A percentile compares a stretch with the other conserved stretches of the same genome.
phyloP scores from a whole-genome alignment of 2,329 filamentous ascomycete species.

The Hirsutella minnesotensis region DNA sequence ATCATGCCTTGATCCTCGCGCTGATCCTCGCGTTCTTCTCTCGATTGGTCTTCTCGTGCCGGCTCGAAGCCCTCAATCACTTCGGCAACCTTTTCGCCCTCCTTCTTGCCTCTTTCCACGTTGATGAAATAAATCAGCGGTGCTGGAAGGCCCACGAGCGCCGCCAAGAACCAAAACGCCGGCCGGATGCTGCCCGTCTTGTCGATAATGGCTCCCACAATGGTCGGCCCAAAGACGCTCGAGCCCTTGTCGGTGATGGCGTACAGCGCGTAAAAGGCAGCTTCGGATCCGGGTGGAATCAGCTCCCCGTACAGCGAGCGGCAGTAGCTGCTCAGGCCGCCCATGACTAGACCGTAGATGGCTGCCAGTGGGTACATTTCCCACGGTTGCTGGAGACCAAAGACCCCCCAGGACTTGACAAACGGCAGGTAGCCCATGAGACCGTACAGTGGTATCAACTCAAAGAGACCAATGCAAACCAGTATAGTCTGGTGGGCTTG shows the following conservation, averaged over 20 bases:
- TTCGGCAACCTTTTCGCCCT: conserved; percentile 53
- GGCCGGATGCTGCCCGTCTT: conserved; percentile 67
- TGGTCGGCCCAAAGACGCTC: conserved; percentile 84
- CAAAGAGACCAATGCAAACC: conserved; percentile 81
- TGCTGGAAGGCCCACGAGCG: conserved; percentile 72
- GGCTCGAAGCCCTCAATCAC: conserved; percentile 41
- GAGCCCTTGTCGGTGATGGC: conserved; percentile 97
- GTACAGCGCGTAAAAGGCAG: conserved; percentile 92
- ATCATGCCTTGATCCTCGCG: conserved; percentile 8
- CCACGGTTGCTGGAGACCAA: conserved; percentile 87
- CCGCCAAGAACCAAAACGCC: conserved; percentile 84
- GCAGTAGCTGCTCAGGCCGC: conserved; percentile 87
- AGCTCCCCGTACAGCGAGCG: conserved; percentile 86
- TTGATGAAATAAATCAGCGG: conserved; percentile 78
- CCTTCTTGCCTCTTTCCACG: conserved; percentile 64
- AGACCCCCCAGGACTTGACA: conserved; percentile 58
- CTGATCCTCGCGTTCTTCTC: conserved; percentile 2
- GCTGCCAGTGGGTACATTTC: conserved; percentile 92
- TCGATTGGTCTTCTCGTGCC: conserved; percentile 10
- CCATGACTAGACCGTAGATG: conserved; percentile 86
- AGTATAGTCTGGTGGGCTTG: conserved; percentile 80
- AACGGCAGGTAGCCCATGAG: conserved; percentile 78
- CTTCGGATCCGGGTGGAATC: conserved; percentile 87
- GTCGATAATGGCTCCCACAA: conserved; percentile 89
- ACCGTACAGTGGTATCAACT: conserved; percentile 86